Conservation (phyloP, 2,329 filamentous ascomycete species). For the Raffaelea ambrosiae region DNA sequence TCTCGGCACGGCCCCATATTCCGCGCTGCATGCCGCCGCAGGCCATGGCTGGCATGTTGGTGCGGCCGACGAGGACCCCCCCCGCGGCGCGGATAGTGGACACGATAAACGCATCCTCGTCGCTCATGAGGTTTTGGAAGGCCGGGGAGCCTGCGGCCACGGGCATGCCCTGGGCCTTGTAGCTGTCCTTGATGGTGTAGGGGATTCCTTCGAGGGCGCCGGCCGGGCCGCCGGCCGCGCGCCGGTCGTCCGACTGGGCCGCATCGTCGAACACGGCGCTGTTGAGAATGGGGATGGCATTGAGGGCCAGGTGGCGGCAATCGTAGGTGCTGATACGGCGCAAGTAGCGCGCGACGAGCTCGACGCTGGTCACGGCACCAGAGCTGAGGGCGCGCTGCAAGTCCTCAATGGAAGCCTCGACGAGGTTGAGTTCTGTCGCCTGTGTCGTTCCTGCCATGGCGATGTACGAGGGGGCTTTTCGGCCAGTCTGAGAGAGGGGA, state of each 20-base stretch:
- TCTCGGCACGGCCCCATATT: background rate
- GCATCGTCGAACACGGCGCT: no score
- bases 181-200: slow-evolving; percentile 2
- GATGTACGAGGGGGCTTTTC: no score
- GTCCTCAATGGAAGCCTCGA: background rate
- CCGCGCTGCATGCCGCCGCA: background rate
- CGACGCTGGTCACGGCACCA: background rate
- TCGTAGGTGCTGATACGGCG: background rate
- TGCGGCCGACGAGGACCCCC: background rate
- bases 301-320: background rate
- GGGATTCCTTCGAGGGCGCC: background rate
- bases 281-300: no score
- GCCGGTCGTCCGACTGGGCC: no score
- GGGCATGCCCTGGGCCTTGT: background rate
- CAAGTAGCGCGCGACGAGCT: background rate
- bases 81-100: background rate
- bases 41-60: slow-evolving; percentile 1
- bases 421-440: no score
- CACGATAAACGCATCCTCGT: background rate
- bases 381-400: background rate
- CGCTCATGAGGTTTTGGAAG: background rate
- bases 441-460: no score
- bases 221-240: no score
- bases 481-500: no score
- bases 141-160: background rate